phyloP scores from a whole-genome alignment of 176 grass and related monocot species.

The Musa schizocarpa region DNA sequence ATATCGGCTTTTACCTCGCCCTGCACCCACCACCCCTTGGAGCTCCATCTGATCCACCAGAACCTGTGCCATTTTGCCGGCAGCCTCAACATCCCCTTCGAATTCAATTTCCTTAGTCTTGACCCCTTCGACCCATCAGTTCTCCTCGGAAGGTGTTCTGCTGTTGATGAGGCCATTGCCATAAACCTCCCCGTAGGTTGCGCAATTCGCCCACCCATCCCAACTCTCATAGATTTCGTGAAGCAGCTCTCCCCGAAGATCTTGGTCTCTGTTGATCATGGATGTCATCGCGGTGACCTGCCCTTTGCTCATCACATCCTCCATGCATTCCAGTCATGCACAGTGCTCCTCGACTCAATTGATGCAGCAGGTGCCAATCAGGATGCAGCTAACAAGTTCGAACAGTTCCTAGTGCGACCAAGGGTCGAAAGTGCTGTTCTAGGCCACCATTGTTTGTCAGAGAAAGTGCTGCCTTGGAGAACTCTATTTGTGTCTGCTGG shows the following conservation, averaged over 20 bases:
- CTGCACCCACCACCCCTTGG: conserved; percentile 33
- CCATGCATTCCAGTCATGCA: conserved; percentile 27
- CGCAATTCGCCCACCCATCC: neutral
- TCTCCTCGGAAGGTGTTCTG: neutral
- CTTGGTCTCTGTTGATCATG: conserved; percentile 46
- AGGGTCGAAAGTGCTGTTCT: conserved; percentile 26
- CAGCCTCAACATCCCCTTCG: conserved; percentile 32
- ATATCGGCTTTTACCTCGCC: conserved; percentile 36
- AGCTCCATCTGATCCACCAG: conserved; percentile 41
- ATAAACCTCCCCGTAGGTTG: conserved; percentile 36
- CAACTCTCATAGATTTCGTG: conserved; percentile 25
- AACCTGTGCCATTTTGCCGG: conserved; percentile 38
- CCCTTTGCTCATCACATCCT: conserved; percentile 32
- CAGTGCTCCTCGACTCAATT: conserved; percentile 39
- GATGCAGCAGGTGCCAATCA: conserved; percentile 23
- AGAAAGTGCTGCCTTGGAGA: conserved; percentile 33
- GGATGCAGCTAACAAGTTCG: conserved; percentile 34
- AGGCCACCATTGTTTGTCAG: neutral
- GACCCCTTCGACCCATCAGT: conserved; percentile 20
- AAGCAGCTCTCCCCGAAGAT: conserved; percentile 44
- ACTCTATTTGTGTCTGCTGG: conserved; percentile 28
- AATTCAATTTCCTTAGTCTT: conserved; percentile 33
- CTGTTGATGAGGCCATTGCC: conserved; percentile 30
- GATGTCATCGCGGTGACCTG: conserved; percentile 29
- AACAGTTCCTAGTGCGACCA: conserved; percentile 44